Percentiles rank a stretch among this genome's conserved stretches.
These are phyloP conservation scores for Mucor mucedo DNA, from an alignment of 371 early-diverging fungal species.

Conservation along the genomic window DNA sequence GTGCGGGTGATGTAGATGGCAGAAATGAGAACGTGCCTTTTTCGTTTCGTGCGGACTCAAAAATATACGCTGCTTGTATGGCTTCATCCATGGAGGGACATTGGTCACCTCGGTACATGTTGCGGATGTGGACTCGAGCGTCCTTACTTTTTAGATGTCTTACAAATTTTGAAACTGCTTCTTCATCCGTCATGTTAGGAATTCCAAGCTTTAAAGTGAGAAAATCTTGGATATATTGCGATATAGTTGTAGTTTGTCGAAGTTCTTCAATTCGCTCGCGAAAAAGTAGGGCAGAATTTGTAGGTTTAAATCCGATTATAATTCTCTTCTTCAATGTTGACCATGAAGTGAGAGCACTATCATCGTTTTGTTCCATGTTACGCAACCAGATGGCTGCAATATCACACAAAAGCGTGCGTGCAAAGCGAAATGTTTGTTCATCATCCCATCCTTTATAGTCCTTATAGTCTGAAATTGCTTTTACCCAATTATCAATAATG, in stretches of 20 bases:
- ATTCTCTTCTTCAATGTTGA: not conserved
- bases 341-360: not conserved
- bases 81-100: not conserved
- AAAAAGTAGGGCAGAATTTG: not conserved
- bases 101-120: not conserved
- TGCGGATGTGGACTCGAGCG: conserved; percentile 1
- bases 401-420: not conserved
- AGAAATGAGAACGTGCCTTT: not conserved
- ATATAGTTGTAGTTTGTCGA: not conserved
- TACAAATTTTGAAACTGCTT: conserved; percentile 1
- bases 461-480: not conserved
- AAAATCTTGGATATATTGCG: not conserved
- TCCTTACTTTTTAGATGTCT: not conserved
- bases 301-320: not conserved
- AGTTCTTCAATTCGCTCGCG: not conserved
- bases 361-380: not conserved
- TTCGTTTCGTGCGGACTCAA: not conserved
- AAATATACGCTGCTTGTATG: not conserved
- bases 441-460: not conserved
- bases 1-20: not conserved
- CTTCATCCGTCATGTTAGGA: not conserved
- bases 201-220: not conserved
- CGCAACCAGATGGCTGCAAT: not conserved
- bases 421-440: not conserved
- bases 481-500: conserved; percentile 2